Base-by-base conservation (phyloP, 805 yeast species). In the Gaillardinia entomophila region DNA sequence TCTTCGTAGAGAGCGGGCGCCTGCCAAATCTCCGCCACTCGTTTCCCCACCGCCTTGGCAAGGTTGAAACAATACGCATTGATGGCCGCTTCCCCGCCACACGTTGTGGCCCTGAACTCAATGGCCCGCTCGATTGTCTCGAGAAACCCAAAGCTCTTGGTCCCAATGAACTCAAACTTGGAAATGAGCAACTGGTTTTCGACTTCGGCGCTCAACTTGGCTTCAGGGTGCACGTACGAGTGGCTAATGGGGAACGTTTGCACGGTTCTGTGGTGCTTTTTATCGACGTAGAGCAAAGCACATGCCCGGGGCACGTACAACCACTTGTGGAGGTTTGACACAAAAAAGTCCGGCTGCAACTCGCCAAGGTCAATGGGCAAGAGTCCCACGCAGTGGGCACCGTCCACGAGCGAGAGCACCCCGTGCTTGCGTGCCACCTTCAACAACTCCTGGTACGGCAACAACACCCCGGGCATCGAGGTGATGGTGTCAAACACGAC, bases 281-380 rank as follows among this genome's bases (percentile, higher is more conserved):
- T 62, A 40, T 71, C 66, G 5, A 74, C 82, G 43, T 80, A 81
- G 31, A 82, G 49, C 18, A 77, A 57, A 0, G 82, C 81, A 42
- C 71, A 68, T 4, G 79, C 74, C 27, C 75, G 62, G 3, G 86
- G 83, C 15, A 68, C 66, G 40, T 48, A 75, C 25, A 66, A 57
- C 89, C 89, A 82, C 47, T 82, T 82, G 61, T 82, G 89, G 13
- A 81, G 57, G 45, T 82, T 82, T 14, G 80, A 55, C 16, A 70
- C 62, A 48, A 65, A 72, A 48, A 78, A 82, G 45, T 80, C 87
- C 0, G 87, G 84, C 29, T 63, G 41, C 16, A 71, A 41, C 10
- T 46, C 46, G 10, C 51, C 53, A 23, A 77, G 42, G 28, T 66
- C 57, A n/a, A 73, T 33, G 7, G 70, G 68, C 19, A 73, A 44